These are phyloP conservation scores for Schwanniomyces occidentalis DNA, from an alignment of 805 yeast species.

Conservation along the genomic window DNA sequence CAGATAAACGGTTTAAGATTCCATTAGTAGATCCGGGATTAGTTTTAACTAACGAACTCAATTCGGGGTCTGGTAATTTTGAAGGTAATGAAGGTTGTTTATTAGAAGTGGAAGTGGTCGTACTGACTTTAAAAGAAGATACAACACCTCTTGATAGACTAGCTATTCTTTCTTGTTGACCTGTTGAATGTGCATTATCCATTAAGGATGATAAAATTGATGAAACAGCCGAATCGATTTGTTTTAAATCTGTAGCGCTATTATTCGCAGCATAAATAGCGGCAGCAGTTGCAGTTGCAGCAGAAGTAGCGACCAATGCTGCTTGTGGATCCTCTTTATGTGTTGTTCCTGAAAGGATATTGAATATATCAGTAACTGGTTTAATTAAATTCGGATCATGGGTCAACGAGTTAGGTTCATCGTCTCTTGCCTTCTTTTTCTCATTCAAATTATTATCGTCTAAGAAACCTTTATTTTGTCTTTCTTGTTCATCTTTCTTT, in stretches of 20 bases:
- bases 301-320: slow-evolving; percentile 35
- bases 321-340: slow-evolving; percentile 33
- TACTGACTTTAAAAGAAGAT: slow-evolving; percentile 6
- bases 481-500: slow-evolving; percentile 26
- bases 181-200: slow-evolving; percentile 19
- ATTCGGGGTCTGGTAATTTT: slow-evolving; percentile 9
- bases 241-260: slow-evolving; percentile 17
- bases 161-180: slow-evolving; percentile 23
- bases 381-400: slow-evolving; percentile 26
- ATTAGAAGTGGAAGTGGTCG: background rate
- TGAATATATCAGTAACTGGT: slow-evolving; percentile 34
- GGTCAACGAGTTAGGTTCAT: slow-evolving; percentile 19
- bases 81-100: slow-evolving; percentile 9
- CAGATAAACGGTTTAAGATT: slow-evolving; percentile 6
- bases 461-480: slow-evolving; percentile 13
- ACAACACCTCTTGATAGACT: slow-evolving; percentile 21
- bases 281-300: slow-evolving; percentile 38
- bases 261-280: slow-evolving; percentile 32
- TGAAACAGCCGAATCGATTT: slow-evolving; percentile 24
- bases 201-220: slow-evolving; percentile 22
- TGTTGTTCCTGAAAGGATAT: slow-evolving; percentile 34
- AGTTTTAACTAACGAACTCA: slow-evolving; percentile 9
- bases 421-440: slow-evolving; percentile 13
- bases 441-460: slow-evolving; percentile 10
- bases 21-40: slow-evolving; percentile 5